phyloP scores from a whole-genome alignment of 768 basidiomycete species.

The Mycena sanguinolenta region DNA sequence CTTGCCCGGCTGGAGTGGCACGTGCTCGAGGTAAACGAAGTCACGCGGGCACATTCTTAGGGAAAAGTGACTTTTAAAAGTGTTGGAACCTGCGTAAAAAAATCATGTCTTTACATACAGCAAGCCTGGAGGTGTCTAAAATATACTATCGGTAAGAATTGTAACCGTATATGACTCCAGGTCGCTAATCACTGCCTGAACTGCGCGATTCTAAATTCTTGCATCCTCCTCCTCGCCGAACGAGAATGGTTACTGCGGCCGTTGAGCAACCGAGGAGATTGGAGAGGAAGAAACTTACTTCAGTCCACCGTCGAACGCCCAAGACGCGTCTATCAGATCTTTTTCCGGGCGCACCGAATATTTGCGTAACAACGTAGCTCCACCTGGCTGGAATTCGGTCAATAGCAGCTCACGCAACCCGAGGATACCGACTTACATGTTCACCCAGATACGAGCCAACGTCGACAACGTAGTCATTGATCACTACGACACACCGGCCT shows the following conservation, averaged over 20 bases:
- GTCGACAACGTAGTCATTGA: conserved; percentile 74
- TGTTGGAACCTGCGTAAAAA: no score
- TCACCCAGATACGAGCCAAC: conserved; percentile 71
- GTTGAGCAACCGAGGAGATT: not conserved
- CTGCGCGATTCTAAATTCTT: conserved; percentile 63
- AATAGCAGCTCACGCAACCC: not conserved
- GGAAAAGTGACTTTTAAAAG: no score
- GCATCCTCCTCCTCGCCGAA: conserved; percentile 64
- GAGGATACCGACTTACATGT: conserved; percentile 65
- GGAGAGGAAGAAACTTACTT: conserved; percentile 50
- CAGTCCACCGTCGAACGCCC: conserved; percentile 79
- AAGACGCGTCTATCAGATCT: conserved; percentile 62
- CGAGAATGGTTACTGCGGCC: conserved; percentile 64
- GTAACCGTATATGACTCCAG: not conserved
- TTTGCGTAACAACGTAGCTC: conserved; percentile 63
- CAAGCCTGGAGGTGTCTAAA: no score
- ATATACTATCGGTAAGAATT: no score
- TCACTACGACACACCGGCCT: conserved; percentile 63
- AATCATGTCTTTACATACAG: no score
- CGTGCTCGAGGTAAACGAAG: no score
- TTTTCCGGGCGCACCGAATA: conserved; percentile 54
- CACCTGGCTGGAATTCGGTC: conserved; percentile 67
- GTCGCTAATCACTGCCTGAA: conserved; percentile 35
- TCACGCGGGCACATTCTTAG: no score
- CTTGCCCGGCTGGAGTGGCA: no score